A percentile compares a stretch with the other conserved stretches of the same genome.
Evolutionary conservation across 306 rosid species (phyloP).

Genomic region (Inga leiocalycina): DNA sequence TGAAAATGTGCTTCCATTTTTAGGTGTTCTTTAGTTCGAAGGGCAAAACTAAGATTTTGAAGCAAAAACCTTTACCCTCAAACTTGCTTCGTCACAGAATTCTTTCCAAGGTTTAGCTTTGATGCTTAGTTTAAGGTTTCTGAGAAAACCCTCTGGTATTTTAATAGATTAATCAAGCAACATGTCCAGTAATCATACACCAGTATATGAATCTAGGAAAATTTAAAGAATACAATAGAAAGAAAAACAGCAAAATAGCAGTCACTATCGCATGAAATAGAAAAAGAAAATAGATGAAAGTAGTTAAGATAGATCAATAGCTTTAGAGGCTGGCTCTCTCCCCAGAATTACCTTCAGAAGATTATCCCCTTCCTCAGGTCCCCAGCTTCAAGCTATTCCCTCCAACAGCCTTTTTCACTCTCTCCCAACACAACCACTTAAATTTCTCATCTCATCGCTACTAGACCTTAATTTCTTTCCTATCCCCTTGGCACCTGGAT

Average conservation of each 20-base stretch:
- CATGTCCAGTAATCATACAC: neutral
- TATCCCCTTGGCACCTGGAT: neutral
- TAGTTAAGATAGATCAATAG: neutral
- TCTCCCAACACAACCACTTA: neutral
- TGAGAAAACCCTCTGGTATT: neutral
- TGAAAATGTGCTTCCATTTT: neutral
- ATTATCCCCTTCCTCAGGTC: neutral
- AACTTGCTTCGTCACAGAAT: neutral
- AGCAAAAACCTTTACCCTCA: neutral
- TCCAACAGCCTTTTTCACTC: neutral
- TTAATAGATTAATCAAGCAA: neutral
- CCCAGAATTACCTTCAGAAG: neutral
- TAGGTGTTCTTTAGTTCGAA: neutral
- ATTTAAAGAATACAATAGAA: neutral
- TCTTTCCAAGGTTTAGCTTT: neutral
- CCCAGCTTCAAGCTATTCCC: neutral
- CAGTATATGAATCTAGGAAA: neutral
- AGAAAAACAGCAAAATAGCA: neutral
- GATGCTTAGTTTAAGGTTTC: neutral
- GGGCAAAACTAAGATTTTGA: neutral
- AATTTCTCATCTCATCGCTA: neutral
- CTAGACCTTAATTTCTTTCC: neutral
- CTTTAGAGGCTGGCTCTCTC: neutral
- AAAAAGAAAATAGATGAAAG: neutral
- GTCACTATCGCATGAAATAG: neutral